These are phyloP conservation scores for Podospora anserina DNA, from an alignment of 495 filamentous ascomycete species.

Conservation along the genomic window DNA sequence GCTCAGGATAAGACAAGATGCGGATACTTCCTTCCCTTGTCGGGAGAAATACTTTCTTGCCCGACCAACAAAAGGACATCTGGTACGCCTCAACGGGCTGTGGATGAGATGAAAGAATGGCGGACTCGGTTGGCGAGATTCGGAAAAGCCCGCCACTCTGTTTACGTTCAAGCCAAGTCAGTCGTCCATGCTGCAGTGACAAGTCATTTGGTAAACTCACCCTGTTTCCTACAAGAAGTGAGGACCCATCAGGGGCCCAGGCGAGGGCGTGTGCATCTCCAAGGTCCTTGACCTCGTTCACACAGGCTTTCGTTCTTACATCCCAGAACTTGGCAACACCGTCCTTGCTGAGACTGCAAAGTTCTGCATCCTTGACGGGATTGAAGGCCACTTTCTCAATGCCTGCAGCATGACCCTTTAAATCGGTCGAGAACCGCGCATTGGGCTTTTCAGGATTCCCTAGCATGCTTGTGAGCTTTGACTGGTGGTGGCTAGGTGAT, in stretches of 20 bases:
- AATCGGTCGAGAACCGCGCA: constrained; percentile 77
- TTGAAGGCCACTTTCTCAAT: constrained; percentile 91
- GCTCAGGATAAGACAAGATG: constrained; percentile 69
- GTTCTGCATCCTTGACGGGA: constrained; percentile 79
- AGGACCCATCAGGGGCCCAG: constrained; percentile 84
- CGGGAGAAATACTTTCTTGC: constrained; percentile 71
- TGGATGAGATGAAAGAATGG: constrained; percentile 58
- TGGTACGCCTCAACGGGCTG: constrained; percentile 78
- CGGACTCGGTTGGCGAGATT: constrained; percentile 52
- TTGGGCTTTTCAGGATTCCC: constrained; percentile 86
- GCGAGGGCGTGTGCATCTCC: constrained; percentile 79
- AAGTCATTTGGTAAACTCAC: constrained; percentile 43
- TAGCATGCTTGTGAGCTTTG: constrained; percentile 15
- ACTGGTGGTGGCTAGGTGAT: neutral
- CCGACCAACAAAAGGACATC: constrained; percentile 74
- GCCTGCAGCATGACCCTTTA: constrained; percentile 70
- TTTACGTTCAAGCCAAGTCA: neutral
- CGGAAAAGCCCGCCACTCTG: constrained; percentile 71
- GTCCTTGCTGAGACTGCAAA: constrained; percentile 81
- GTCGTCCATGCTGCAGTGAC: neutral
- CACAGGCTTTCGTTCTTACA: constrained; percentile 72
- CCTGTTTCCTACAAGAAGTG: constrained; percentile 80
- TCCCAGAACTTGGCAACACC: constrained; percentile 93
- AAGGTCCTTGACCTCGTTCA: constrained; percentile 75
- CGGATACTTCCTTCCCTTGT: constrained; percentile 79